Conservation (phyloP, 306 rosid species). For the Ammopiptanthus mongolicus region DNA sequence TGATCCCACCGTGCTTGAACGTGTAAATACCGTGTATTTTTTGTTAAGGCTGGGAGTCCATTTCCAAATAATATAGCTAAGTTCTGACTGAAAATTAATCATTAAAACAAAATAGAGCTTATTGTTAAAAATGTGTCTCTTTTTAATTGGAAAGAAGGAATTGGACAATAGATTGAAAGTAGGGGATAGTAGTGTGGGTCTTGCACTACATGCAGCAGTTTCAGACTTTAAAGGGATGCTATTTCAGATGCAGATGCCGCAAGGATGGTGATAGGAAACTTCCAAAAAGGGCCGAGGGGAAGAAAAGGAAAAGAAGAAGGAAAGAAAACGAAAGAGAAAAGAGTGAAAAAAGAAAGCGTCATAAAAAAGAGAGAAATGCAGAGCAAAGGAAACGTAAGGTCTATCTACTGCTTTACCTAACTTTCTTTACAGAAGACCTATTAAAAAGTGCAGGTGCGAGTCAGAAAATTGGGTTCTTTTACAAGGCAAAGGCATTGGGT, state of each 20-base stretch:
- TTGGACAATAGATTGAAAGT: background rate
- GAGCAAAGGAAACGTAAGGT: conserved; percentile 33
- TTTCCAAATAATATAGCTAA: background rate
- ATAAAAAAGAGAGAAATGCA: conserved; percentile 28
- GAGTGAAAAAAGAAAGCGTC: conserved; percentile 44
- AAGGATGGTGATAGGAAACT: conserved; percentile 61
- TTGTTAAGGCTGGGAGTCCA: too few species aligned
- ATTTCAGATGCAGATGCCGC: conserved; percentile 6
- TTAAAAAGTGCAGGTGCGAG: conserved; percentile 28
- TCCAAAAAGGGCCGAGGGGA: conserved; percentile 52
- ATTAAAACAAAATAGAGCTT: background rate
- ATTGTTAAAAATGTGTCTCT: background rate
- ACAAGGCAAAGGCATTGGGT: conserved; percentile 52
- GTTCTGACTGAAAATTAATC: background rate
- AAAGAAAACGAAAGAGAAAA: conserved; percentile 18
- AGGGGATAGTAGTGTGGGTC: background rate
- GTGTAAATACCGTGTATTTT: too few species aligned
- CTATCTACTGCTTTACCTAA: conserved; percentile 23
- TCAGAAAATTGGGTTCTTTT: conserved; percentile 57
- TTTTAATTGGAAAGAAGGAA: background rate
- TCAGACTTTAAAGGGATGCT: background rate
- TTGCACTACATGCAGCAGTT: conserved; percentile 8
- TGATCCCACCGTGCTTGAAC: too few species aligned
- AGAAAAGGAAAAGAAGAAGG: conserved; percentile 22
- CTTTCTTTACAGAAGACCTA: conserved; percentile 35